Conservation (phyloP, 2,329 filamentous ascomycete genomes). For the Pleomassaria siparia region DNA sequence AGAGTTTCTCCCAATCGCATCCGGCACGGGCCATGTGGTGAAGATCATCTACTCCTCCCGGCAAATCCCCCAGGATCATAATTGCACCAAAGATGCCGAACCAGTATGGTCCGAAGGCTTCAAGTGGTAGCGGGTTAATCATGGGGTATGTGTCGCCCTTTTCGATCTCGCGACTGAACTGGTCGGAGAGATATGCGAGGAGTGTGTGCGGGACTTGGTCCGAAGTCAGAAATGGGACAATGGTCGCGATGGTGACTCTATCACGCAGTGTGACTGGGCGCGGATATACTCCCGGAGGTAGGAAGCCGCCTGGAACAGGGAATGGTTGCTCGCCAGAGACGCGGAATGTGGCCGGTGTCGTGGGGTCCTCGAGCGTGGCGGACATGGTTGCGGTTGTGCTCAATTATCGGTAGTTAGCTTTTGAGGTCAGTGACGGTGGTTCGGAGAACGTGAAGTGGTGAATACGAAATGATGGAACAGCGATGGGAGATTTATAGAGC, state of each 20-base stretch:
- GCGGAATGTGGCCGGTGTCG: constrained; percentile 69
- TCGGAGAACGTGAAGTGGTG: neutral
- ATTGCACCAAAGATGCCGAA: constrained; percentile 87
- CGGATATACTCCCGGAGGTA: constrained; percentile 70
- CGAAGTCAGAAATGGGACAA: constrained; percentile 79
- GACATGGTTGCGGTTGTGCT: constrained; percentile 58
- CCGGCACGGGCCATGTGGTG: constrained; percentile 48
- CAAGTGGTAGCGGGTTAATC: constrained; percentile 72
- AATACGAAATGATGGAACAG: neutral
- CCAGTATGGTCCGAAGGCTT: constrained; percentile 81
- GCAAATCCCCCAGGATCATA: constrained; percentile 78
- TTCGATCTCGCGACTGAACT: constrained; percentile 88
- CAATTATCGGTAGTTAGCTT: neutral
- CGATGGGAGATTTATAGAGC: neutral
- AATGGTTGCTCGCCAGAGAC: constrained; percentile 67
- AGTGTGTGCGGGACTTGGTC: constrained; percentile 75
- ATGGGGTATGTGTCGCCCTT: constrained; percentile 91
- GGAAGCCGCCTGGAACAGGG: constrained; percentile 61
- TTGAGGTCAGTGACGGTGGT: neutral
- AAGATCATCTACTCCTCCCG: constrained; percentile 54
- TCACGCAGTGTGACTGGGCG: constrained; percentile 81
- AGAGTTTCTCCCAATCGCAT: constrained; percentile 75
- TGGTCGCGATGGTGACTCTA: constrained; percentile 78
- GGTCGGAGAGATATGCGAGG: constrained; percentile 75
- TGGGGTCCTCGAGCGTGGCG: constrained; percentile 76